Evolutionary conservation across 176 grass and related monocot genomes (phyloP), one percentile per base, ranked within the genome.

Genomic region (Microstegium vimineum): DNA sequence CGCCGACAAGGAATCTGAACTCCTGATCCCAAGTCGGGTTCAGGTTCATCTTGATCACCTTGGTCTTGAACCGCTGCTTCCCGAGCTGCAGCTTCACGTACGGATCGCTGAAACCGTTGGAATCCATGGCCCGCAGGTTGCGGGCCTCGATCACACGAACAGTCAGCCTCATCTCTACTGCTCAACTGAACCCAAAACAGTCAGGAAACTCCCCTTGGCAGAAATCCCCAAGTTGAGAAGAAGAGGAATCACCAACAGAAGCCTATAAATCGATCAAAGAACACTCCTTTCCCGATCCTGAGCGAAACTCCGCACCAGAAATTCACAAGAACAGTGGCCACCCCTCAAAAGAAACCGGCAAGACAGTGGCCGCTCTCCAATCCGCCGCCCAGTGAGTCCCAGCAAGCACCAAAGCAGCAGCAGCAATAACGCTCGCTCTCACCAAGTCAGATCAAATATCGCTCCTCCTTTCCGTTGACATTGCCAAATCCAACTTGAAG

Each of bases 11-110:
- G 66, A 95, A 98, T 17, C 80, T 90, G 81, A 95, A 95, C 62
- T 98, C 91, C 82, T 98, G 90, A 74, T 98, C 90, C 95, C 95
- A 98, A 27, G 72, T n/a, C 33, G 95, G 95, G 83, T 93, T 98
- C 86, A 95, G 75, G 61, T 87, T 90, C 95, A 89, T 93, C 85
- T 93, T 93, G 51, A 98, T 59, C 43, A 91, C 90, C 81, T 85
- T 98, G 12, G 92, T 95, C 79, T 88, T 98, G 64, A 75, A 91
- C 77, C 91, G 85, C 66, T 86, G 90, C 61, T 84, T 93, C 46
- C 95, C 95, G 1, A 98, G 82, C 71, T 95, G 92, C 54, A 98
- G 54, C 77, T 81, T 89, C 52, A 98, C 95, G 25, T 90, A 98
- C 13, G 95, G 90, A 41, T 98, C 92, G 43, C 90, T 95, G 63